Evolutionary conservation across 495 filamentous ascomycete species (phyloP).

Genomic region (Xylona heveae): DNA sequence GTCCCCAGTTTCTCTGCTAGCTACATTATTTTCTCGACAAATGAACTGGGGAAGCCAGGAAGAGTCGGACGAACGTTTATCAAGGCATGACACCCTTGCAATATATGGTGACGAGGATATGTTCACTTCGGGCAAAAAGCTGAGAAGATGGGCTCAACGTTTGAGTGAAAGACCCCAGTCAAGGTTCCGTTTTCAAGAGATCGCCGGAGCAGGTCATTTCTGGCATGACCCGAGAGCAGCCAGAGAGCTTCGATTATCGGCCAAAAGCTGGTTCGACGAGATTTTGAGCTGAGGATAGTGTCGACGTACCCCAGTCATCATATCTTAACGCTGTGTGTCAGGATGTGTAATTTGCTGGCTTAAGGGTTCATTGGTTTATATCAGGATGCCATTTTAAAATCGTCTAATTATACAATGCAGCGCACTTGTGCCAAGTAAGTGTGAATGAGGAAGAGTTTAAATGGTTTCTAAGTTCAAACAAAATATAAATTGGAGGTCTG

Average conservation of each 20-base stretch:
- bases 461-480: no score
- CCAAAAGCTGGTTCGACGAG: no score
- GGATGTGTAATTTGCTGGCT: no score
- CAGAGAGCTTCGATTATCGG: conserved; percentile 26
- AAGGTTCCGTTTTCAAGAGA: conserved; percentile 30
- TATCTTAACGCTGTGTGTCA: no score
- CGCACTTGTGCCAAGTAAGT: no score
- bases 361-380: no score
- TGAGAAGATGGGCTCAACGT: conserved; percentile 46
- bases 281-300: no score
- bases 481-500: no score
- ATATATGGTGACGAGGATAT: conserved; percentile 63
- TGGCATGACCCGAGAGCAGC: conserved; percentile 51
- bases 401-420: no score
- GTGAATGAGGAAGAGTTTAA: no score
- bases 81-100: conserved; percentile 37
- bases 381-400: no score
- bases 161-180: conserved; percentile 19
- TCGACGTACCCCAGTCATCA: no score
- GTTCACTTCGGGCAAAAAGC: conserved; percentile 48
- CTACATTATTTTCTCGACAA: conserved; percentile 27
- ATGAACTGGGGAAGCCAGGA: conserved; percentile 19
- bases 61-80: conserved; percentile 33
- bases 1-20: conserved; percentile 34
- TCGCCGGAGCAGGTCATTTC: conserved; percentile 61